phyloP scores from a whole-genome alignment of 1,284 basidiomycete species.

The Schizophyllum amplum region DNA sequence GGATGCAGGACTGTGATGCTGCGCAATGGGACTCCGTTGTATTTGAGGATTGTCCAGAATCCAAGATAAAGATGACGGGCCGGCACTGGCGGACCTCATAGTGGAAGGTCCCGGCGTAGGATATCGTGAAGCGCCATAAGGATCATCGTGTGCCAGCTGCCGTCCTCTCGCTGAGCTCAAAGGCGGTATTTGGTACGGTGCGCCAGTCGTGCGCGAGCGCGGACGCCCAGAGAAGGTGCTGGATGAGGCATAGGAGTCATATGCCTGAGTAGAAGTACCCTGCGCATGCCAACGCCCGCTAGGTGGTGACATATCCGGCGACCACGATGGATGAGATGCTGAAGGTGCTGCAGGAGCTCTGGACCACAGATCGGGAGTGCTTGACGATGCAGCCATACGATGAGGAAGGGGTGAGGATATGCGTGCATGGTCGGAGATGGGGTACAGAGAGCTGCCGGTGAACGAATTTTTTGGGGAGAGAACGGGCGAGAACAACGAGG shows the following conservation, averaged over 20 bases:
- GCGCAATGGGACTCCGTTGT: neutral
- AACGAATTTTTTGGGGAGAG: slow-evolving; percentile 30
- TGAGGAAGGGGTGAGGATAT: slow-evolving; percentile 15
- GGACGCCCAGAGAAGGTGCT: too few relatives aligned
- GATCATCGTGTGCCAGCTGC: neutral
- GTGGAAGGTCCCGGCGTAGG: too few relatives aligned
- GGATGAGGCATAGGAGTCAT: neutral
- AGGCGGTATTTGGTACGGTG: neutral
- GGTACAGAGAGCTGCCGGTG: slow-evolving; percentile 23
- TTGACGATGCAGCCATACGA: slow-evolving; percentile 11
- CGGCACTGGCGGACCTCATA: neutral
- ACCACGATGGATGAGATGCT: neutral
- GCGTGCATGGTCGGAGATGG: slow-evolving; percentile 19
- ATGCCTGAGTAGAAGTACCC: neutral
- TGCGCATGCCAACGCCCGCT: neutral
- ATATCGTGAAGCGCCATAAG: too few relatives aligned
- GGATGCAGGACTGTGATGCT: neutral
- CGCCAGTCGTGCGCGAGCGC: neutral
- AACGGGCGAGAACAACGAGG: slow-evolving; percentile 19
- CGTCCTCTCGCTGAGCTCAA: neutral
- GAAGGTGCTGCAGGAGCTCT: slow-evolving; percentile 3
- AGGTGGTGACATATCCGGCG: neutral
- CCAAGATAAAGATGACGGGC: neutral
- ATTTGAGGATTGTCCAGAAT: neutral
- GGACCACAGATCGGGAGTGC: neutral